Evolutionary conservation across 2,329 filamentous ascomycete genomes (phyloP), one percentile per base, ranked within the genome.

Genomic region (Amphichorda felina): DNA sequence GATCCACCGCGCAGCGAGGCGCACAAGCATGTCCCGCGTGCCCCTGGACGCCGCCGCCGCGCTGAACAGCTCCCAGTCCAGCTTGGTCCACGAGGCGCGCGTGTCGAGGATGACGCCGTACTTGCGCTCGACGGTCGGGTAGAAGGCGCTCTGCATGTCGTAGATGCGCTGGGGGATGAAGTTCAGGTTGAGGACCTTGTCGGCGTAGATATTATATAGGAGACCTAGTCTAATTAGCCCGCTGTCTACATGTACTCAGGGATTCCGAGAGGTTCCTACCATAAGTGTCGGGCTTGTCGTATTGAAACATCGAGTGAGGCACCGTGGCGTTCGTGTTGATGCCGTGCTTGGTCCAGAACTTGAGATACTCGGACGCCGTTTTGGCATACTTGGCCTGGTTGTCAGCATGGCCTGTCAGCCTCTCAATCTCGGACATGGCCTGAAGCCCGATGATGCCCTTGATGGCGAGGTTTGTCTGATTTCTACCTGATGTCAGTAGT

Each of bases 31-130:
- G 9, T 66, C 57, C 37, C 75, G 68, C 2, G 81, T 81, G 21
- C 64, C 56, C 36, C 64, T 55, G 29, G 67, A 68, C 0, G 82
- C 72, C 9, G 88, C 78, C 8, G 85, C 80, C n/a, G 86, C 86
- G 5, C 75, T 74, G 60, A 87, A 88, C 53, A 91, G 76, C 51
- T 88, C 77, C 86, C 86, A 94, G 61, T 94, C 86, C 1, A 75
- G 76, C 61, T 94, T 94, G 42, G 84, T 82, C 61, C 86, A 89
- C 1, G 79, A 63, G 58, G 91, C 83, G 33, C 86, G 75, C 31
- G 74, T 80, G 60, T 94, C 86, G 8, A 94, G 75, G 0, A 85
- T 80, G 1, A 93, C 68, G n/a, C 84, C 86, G 56, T 84, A 91
- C 48, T 76, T 72, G 41, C 82, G 75, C 35, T 78, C 73, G 3